phyloP scores from a whole-genome alignment of 2,329 filamentous ascomycete species.

The Ophiostoma ulmi region DNA sequence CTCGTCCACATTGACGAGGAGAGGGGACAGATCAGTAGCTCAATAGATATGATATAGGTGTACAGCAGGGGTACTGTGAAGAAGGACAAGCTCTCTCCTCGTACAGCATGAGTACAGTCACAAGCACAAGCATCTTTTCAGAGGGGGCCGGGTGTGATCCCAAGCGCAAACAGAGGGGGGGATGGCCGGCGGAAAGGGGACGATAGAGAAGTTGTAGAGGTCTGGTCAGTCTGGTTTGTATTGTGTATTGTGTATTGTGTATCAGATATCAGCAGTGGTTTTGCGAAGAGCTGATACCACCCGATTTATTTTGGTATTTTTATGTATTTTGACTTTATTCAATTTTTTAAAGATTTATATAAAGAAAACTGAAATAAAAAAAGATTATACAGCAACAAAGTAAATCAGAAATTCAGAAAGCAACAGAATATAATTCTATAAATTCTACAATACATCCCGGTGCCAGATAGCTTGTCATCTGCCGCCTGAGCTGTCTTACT shows the following conservation, averaged over 20 bases:
- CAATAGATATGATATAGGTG: not conserved
- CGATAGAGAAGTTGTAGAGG: not conserved
- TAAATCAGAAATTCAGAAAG: no score
- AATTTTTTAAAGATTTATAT: no score
- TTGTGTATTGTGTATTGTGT: not conserved
- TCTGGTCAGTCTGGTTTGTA: not conserved
- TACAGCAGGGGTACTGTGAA: not conserved
- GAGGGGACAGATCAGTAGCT: not conserved
- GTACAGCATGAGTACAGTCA: slow-evolving; percentile 24
- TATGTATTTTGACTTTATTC: not conserved
- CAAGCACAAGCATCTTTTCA: slow-evolving; percentile 20
- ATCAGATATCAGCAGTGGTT: not conserved
- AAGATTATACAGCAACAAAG: no score
- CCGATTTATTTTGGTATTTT: not conserved
- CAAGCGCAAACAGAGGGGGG: not conserved
- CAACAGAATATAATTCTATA: no score
- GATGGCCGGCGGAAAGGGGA: not conserved
- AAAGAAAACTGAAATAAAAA: no score
- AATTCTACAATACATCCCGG: no score
- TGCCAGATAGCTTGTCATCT: no score
- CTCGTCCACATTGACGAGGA: not conserved
- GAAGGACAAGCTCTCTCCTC: slow-evolving; percentile 19
- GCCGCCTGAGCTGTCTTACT: no score
- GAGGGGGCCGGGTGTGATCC: not conserved
- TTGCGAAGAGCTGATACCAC: not conserved